Percentiles rank a stretch among this genome's conserved stretches.
phyloP scores from a whole-genome alignment of 768 basidiomycete species.

The Boletus vinaceobasis region DNA sequence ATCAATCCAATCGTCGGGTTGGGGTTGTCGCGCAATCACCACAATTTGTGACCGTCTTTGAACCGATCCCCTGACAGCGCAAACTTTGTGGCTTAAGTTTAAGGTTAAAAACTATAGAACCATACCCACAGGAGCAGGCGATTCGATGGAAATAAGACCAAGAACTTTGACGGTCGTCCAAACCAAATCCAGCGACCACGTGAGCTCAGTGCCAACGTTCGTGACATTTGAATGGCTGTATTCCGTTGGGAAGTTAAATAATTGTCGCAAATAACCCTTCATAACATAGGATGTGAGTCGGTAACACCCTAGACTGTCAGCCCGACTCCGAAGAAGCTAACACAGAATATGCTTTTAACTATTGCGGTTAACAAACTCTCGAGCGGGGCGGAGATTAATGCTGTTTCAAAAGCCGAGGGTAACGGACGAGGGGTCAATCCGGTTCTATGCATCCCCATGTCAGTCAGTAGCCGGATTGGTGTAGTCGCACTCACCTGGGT shows the following conservation, averaged over 20 bases:
- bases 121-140: background rate
- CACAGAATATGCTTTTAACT: background rate
- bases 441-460: background rate
- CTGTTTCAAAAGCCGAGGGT: background rate
- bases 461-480: background rate
- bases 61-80: background rate
- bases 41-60: background rate
- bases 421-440: background rate
- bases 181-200: background rate
- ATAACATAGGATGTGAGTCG: background rate
- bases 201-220: background rate
- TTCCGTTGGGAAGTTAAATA: background rate
- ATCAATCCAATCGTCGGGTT: background rate
- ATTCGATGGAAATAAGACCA: background rate
- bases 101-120: background rate
- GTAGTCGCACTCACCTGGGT: background rate
- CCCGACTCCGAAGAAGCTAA: background rate
- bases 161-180: background rate
- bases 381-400: background rate
- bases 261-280: background rate
- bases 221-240: background rate
- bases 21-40: background rate
- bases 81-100: background rate
- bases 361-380: background rate
- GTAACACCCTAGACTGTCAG: background rate